A percentile compares a stretch with the other conserved stretches of the same genome.
These are phyloP conservation scores for Aspergillus aculeatus DNA, from an alignment of 2,329 filamentous ascomycete genomes.

Conservation along the genomic window DNA sequence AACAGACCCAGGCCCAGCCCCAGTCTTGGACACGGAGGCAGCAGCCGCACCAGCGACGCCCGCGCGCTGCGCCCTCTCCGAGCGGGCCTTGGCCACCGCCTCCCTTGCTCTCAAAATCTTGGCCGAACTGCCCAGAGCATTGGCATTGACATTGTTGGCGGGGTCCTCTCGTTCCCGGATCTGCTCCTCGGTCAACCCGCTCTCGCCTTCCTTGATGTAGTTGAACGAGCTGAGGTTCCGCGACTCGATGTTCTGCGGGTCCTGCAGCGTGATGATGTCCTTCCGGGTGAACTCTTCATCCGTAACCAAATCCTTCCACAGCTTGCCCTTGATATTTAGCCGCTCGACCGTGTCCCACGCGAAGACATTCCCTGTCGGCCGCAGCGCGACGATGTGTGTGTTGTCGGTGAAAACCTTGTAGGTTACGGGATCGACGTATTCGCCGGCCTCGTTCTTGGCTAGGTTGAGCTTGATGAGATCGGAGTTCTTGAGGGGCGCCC, in stretches of 20 bases:
- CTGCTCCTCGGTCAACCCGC: constrained; percentile 67
- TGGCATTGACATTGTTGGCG: constrained; percentile 69
- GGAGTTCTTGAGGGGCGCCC: constrained; percentile 70
- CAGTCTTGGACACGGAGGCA: constrained; percentile 25
- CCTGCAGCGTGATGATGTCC: constrained; percentile 94
- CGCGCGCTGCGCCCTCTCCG: constrained; percentile 62
- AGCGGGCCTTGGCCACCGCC: constrained; percentile 85
- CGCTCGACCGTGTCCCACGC: constrained; percentile 92
- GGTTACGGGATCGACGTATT: constrained; percentile 93
- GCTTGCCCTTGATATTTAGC: constrained; percentile 94
- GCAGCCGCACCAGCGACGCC: constrained; percentile 59
- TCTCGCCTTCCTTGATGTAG: constrained; percentile 78
- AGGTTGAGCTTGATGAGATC: constrained; percentile 92
- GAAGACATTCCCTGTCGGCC: constrained; percentile 89
- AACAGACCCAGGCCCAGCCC: constrained; percentile 8
- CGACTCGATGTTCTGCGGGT: constrained; percentile 83
- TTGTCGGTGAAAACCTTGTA: constrained; percentile 98
- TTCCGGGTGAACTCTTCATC: constrained; percentile 82
- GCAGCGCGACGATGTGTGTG: constrained; percentile 89
- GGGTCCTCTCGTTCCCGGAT: constrained; percentile 62
- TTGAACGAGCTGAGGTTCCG: constrained; percentile 86
- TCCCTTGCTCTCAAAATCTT: constrained; percentile 92
- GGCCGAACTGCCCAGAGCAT: constrained; percentile 71
- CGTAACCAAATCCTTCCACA: constrained; percentile 87
- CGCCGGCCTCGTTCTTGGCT: constrained; percentile 83